Conservation (phyloP, 2,329 filamentous ascomycete species). For the Penicillium palitans region DNA sequence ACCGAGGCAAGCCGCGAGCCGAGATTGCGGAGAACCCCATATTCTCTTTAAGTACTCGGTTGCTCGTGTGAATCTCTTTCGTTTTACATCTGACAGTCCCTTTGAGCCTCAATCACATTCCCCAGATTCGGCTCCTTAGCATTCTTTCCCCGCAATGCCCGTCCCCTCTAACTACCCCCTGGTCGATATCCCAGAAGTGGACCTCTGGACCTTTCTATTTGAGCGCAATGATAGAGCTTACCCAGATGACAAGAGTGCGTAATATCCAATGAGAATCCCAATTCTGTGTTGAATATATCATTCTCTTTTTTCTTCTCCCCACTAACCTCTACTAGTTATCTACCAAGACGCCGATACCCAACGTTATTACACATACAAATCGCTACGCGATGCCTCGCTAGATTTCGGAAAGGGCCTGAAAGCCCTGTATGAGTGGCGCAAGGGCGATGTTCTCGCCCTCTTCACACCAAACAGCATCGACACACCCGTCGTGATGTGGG, state of each 20-base stretch:
- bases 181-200: conserved; percentile 69
- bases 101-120: conserved; percentile 4
- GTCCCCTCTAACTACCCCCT: conserved; percentile 64
- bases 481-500: conserved; percentile 73
- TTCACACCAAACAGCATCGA: conserved; percentile 88
- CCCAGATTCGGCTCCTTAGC: conserved; percentile 15
- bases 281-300: neutral
- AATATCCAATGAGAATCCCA: neutral
- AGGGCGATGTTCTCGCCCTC: conserved; percentile 77
- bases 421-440: conserved; percentile 73
- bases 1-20: conserved; percentile 24
- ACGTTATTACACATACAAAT: conserved; percentile 67
- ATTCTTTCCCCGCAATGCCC: conserved; percentile 55
- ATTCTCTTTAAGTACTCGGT: conserved; percentile 1
- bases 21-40: conserved; percentile 19
- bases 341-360: conserved; percentile 73
- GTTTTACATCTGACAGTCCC: neutral
- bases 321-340: conserved; percentile 60
- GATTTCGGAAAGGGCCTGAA: conserved; percentile 81
- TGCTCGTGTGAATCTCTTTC: neutral
- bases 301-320: neutral
- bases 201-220: conserved; percentile 78
- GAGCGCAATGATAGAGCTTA: conserved; percentile 65
- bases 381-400: conserved; percentile 64
- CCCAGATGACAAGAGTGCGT: conserved; percentile 70